phyloP scores from a whole-genome alignment of 106 monocot genomes.

The Ottelia alismoides region DNA sequence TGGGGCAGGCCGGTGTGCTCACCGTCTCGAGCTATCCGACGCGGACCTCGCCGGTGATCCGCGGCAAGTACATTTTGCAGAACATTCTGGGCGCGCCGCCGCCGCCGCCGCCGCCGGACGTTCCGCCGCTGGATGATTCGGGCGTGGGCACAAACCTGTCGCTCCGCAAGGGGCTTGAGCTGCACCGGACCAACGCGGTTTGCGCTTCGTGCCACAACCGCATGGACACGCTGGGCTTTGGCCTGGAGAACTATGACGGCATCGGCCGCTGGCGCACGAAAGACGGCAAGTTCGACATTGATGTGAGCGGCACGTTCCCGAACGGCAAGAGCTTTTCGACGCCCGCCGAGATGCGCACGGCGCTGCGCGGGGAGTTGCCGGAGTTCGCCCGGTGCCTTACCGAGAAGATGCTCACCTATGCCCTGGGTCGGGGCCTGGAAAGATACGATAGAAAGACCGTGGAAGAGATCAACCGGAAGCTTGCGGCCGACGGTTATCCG shows the following conservation, averaged over 20 bases:
- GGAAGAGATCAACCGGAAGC: too few relatives aligned
- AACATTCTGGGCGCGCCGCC: not conserved
- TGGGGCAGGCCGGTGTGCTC: not conserved
- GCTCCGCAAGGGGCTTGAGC: not conserved
- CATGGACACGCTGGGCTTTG: not conserved
- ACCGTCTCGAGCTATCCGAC: not conserved
- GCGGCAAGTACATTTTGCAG: not conserved
- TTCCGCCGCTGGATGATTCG: not conserved
- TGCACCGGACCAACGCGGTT: not conserved
- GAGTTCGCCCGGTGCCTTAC: too few relatives aligned
- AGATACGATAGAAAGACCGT: too few relatives aligned
- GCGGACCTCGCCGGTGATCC: not conserved
- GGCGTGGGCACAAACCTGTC: not conserved
- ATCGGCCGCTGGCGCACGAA: not conserved
- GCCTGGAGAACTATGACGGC: not conserved
- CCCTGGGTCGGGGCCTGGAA: too few relatives aligned
- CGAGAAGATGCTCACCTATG: too few relatives aligned
- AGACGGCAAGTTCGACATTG: too few relatives aligned
- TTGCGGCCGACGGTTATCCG: too few relatives aligned
- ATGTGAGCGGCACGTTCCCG: too few relatives aligned
- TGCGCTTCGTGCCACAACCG: not conserved
- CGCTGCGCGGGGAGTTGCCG: too few relatives aligned
- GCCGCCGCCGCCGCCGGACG: too few relatives aligned
- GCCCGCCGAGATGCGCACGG: too few relatives aligned
- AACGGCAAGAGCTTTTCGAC: too few relatives aligned